These are phyloP conservation scores for Coemansia sp. DNA, from an alignment of 192 early-diverging fungal genomes.

Conservation along the genomic window DNA sequence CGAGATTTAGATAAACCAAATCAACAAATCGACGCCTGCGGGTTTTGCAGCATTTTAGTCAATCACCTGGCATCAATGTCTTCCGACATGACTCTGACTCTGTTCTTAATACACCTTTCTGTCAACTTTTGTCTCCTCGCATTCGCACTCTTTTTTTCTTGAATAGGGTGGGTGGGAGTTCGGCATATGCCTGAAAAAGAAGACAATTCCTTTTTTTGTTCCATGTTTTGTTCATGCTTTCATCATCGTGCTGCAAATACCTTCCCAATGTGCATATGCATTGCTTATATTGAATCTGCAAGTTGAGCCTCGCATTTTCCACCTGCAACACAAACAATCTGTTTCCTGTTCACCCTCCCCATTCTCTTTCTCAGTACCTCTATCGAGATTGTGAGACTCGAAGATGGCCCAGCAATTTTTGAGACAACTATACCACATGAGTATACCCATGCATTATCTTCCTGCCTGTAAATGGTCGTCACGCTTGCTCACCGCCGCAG, in stretches of 20 bases:
- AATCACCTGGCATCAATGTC: background rate
- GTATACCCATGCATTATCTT: background rate
- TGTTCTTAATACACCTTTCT: constrained; percentile 9
- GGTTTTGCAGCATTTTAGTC: too few relatives aligned
- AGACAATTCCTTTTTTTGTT: background rate
- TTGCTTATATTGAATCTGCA: background rate
- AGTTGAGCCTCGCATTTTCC: background rate
- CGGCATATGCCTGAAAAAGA: background rate
- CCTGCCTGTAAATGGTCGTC: background rate
- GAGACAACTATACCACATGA: constrained; percentile 2
- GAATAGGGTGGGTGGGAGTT: background rate
- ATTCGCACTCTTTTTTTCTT: background rate
- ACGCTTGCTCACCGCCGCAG: background rate
- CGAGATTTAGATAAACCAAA: background rate
- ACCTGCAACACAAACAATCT: background rate
- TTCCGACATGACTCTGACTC: background rate
- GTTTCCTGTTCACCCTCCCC: too few relatives aligned
- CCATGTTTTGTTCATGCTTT: background rate
- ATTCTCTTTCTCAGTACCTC: background rate
- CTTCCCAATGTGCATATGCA: background rate
- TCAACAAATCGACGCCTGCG: background rate
- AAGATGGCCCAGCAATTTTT: background rate
- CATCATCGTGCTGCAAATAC: background rate
- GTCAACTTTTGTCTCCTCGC: background rate
- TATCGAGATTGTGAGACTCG: background rate